phyloP scores from a whole-genome alignment of 163 green algal genomes.

The Volvox carteri region DNA sequence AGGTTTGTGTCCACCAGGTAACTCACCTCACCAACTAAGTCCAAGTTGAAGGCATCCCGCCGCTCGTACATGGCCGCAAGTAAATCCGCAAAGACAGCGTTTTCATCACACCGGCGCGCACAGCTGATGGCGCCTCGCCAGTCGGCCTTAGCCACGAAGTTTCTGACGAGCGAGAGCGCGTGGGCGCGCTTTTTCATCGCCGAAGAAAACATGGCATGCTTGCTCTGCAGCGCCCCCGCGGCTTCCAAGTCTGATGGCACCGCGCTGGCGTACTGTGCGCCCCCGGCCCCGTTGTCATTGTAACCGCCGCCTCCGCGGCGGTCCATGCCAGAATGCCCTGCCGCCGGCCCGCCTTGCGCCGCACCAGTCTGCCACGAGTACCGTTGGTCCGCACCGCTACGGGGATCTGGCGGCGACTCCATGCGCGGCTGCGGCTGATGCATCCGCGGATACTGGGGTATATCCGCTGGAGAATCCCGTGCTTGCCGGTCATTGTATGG shows the following conservation, averaged over 20 bases:
- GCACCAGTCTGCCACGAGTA: constrained; percentile 28
- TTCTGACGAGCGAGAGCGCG: constrained; percentile 17
- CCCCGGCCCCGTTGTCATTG: not conserved
- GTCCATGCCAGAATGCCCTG: not conserved
- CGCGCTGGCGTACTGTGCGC: not conserved
- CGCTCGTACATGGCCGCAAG: constrained; percentile 43
- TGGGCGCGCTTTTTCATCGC: constrained; percentile 45
- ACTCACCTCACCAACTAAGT: constrained; percentile 51
- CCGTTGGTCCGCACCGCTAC: constrained; percentile 4
- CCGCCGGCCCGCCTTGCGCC: not conserved
- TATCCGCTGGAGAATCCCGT: not conserved
- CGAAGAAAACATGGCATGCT: not conserved
- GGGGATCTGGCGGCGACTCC: constrained; percentile 14
- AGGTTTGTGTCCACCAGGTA: too few relatives aligned
- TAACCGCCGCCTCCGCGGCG: not conserved
- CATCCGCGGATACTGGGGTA: not conserved
- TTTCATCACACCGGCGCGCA: constrained; percentile 34
- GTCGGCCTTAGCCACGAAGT: constrained; percentile 48
- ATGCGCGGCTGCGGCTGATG: not conserved
- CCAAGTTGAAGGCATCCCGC: constrained; percentile 30
- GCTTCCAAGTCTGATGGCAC: constrained; percentile 29
- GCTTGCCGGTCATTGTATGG: constrained; percentile 22
- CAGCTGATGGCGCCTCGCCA: constrained; percentile 47
- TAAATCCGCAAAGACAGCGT: constrained; percentile 26
- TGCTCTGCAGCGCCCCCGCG: not conserved